Conservation (phyloP, 73 alveolate species). For the Symbiodinium natans region DNA sequence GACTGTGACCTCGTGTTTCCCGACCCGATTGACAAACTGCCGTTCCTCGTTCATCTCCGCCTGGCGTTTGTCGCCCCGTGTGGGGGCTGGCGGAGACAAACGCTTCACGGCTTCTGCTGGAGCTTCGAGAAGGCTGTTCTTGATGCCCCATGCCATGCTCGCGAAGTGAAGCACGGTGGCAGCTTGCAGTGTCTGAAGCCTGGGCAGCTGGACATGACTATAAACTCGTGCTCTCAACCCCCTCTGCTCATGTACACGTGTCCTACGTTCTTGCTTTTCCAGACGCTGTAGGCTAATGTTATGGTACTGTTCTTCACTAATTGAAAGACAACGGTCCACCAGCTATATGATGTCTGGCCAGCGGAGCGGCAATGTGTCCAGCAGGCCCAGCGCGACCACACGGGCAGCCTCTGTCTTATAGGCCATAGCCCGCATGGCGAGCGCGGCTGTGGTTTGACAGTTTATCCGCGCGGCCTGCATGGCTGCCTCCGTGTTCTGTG, state of each 20-base stretch:
- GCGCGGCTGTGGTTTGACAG: neutral
- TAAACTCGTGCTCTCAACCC: too few species aligned
- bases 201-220: too few species aligned
- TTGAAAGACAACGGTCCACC: too few species aligned
- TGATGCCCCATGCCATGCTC: neutral
- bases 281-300: too few species aligned
- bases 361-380: neutral
- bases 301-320: too few species aligned
- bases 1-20: neutral
- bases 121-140: neutral
- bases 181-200: neutral
- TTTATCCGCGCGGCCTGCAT: neutral
- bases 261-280: too few species aligned
- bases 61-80: too few species aligned
- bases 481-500: neutral
- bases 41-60: too few species aligned
- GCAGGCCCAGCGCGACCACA: neutral
- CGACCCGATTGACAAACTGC: too few species aligned
- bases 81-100: neutral
- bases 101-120: neutral
- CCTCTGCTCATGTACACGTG: too few species aligned
- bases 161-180: neutral
- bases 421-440: neutral
- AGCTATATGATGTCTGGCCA: too few species aligned
- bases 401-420: neutral